A percentile compares a stretch with the other conserved stretches of the same genome.
Evolutionary conservation across 164 flowering plant species (phyloP).

Genomic region (Dillenia suffruticosa): DNA sequence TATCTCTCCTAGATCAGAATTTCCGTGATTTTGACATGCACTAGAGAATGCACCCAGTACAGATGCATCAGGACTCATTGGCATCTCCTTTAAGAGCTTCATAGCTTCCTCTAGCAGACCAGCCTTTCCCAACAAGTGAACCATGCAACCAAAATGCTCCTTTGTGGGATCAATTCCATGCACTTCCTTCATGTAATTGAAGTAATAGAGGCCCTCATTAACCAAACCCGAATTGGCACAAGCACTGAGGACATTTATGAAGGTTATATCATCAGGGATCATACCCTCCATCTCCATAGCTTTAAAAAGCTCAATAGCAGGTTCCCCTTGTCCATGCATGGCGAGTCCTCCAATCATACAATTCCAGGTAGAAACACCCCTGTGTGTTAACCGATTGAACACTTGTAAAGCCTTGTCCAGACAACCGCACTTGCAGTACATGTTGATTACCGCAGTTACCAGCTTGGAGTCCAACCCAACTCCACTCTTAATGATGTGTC

Average conservation of each 20-base stretch:
- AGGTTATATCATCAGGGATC: constrained; percentile 47
- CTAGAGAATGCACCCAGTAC: constrained; percentile 59
- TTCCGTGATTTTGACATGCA: constrained; percentile 50
- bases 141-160: constrained; percentile 68
- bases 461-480: constrained; percentile 46
- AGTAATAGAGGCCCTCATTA: constrained; percentile 44
- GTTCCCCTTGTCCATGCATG: constrained; percentile 46
- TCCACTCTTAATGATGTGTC: constrained; percentile 28
- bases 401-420: constrained; percentile 45
- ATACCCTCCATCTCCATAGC: constrained; percentile 34
- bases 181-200: constrained; percentile 35
- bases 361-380: constrained; percentile 60
- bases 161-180: constrained; percentile 34
- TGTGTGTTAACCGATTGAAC: constrained; percentile 28
- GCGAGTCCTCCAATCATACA: constrained; percentile 69
- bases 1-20: constrained; percentile 44
- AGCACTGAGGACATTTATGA: constrained; percentile 50
- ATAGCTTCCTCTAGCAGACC: constrained; percentile 52
- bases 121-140: constrained; percentile 55
- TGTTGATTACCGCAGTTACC: constrained; percentile 47
- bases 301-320: constrained; percentile 41
- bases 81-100: constrained; percentile 42
- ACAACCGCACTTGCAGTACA: constrained; percentile 70
- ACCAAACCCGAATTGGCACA: constrained; percentile 67
- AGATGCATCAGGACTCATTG: constrained; percentile 41